Conservation (phyloP, 192 early-diverging fungal species). For the Funneliformis geosporum region DNA sequence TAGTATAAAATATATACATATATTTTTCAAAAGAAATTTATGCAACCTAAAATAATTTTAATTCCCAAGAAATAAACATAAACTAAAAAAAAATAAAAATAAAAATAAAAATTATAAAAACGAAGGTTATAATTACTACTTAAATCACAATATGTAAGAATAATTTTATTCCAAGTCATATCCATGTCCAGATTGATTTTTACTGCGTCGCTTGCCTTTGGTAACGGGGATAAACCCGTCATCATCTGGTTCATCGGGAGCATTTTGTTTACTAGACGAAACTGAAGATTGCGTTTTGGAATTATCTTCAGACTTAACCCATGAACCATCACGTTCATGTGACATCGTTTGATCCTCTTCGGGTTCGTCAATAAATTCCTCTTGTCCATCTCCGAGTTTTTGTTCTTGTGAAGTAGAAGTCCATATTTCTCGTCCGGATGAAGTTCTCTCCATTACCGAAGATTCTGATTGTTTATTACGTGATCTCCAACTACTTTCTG, state of each 20-base stretch:
- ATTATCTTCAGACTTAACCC: not conserved
- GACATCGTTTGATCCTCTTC: not conserved
- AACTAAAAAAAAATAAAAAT: no score
- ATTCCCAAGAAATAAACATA: no score
- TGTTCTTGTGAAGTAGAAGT: not conserved
- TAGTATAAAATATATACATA: no score
- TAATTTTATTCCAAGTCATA: not conserved
- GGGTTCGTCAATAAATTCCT: not conserved
- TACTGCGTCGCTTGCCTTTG: constrained; percentile 7
- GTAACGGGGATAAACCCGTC: constrained; percentile 20
- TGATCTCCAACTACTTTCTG: not conserved
- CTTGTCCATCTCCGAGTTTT: constrained; percentile 4
- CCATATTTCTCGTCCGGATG: not conserved
- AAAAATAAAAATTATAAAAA: not conserved
- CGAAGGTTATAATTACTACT: not conserved
- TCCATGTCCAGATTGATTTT: not conserved
- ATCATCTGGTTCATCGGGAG: constrained; percentile 16
- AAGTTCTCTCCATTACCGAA: not conserved
- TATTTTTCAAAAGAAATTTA: no score
- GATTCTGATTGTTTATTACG: constrained; percentile 5
- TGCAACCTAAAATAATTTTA: no score
- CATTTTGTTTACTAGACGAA: not conserved
- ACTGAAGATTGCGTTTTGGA: not conserved
- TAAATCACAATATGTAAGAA: not conserved
- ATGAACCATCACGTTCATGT: not conserved